Base-by-base conservation (phyloP, 257 asterid species). In the Eustoma russellianum region DNA sequence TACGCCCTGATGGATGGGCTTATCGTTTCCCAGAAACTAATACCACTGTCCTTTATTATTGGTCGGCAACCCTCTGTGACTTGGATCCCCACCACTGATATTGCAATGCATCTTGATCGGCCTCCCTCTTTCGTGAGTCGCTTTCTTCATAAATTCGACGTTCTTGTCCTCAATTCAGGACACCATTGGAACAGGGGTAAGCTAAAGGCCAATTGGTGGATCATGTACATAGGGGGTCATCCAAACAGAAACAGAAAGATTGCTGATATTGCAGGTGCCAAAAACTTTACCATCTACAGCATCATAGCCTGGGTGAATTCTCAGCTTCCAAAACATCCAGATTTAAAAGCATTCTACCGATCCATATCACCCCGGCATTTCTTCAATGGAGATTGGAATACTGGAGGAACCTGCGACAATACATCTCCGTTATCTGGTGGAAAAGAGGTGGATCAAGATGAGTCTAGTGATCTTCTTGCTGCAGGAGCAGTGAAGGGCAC, bases 111-210 rank as follows among this genome's bases (percentile, higher is more conserved):
- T 76, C 83, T 90, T 41, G 96, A 90, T 64, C 91, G 83, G 0
- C 93, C 96, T 53, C 98, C 95, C 4, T 70, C 83, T 33, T 90
- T 90, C 71, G 47, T 90, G 57, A 69, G 67, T 57, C 86, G 61
- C 33, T 90, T 50, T 61, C 62, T 90, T 43, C 83, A 76, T 63
- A 78, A 65, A 61, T 74, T 90, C 17, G 66, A 82, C 43, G 83
- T 82, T 57, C 88, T 90, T 46, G 86, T 90, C 28, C 79, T 90
- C 16, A 90, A 90, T 59, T 83, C 98, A 0, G 98, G 98, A 13
- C 98, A 90, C 77, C 98, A 86, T 61, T 90, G 98, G 98, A 90
- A 86, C 48, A 74, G 84, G 61, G 96, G 94, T 55, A 90, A 90
- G 67, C 79, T 90, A 7, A 74, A 75, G 0, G 88, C 88, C 66